Evolutionary conservation across 1,284 basidiomycete species (phyloP).

Genomic region (Pulchroboletus neoregius): DNA sequence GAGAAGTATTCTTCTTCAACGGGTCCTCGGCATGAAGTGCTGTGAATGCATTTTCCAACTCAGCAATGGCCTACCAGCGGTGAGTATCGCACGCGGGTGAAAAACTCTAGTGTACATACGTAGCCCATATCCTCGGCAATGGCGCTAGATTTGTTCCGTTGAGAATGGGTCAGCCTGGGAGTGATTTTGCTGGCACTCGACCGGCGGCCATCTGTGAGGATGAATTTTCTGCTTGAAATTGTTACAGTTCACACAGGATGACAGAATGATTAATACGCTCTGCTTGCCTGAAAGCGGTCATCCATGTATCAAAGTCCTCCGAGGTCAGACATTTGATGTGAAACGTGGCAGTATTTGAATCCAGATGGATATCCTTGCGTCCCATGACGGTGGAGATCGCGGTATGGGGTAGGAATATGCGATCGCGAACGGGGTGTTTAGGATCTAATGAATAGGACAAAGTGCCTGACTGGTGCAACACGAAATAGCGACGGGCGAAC

Average conservation of each 20-base stretch:
- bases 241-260: constrained; percentile 8
- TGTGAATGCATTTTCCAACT: constrained; percentile 42
- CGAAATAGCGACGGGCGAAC: constrained; percentile 80
- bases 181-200: constrained; percentile 42
- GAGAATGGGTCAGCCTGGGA: constrained; percentile 37
- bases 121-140: constrained; percentile 60
- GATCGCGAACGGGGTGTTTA: constrained; percentile 66
- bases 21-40: constrained; percentile 32
- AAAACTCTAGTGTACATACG: constrained; percentile 38
- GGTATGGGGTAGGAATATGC: constrained; percentile 61
- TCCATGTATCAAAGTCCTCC: constrained; percentile 74
- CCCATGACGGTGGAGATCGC: constrained; percentile 69
- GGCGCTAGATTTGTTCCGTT: constrained; percentile 44
- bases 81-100: constrained; percentile 9
- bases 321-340: constrained; percentile 70
- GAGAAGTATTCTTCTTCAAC: constrained; percentile 33
- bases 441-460: constrained; percentile 75
- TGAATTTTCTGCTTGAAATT: constrained; percentile 48
- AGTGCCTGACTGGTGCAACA: constrained; percentile 60
- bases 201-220: constrained; percentile 47
- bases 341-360: constrained; percentile 71
- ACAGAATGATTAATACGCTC: background rate
- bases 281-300: constrained; percentile 62
- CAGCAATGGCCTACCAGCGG: constrained; percentile 37
- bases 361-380: constrained; percentile 73